phyloP scores from a whole-genome alignment of 805 yeast genomes.

The Starmerella vaccinii region DNA sequence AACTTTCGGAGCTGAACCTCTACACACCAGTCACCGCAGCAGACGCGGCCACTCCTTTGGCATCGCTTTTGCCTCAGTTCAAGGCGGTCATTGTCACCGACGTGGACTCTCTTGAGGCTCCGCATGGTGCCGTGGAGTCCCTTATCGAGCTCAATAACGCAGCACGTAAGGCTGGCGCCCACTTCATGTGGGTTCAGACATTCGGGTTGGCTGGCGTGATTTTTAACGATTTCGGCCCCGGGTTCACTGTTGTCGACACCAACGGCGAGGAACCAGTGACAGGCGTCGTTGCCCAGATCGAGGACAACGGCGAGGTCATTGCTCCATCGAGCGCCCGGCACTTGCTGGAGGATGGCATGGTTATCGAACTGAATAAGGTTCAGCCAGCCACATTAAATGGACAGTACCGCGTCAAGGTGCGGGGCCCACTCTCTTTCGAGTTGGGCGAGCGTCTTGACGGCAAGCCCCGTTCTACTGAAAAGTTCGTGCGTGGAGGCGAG shows the following conservation, averaged over 20 bases:
- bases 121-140: slow-evolving; percentile 40
- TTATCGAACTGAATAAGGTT: slow-evolving; percentile 76
- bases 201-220: slow-evolving; percentile 81
- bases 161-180: slow-evolving; percentile 63
- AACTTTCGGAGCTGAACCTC: slow-evolving; percentile 70
- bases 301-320: slow-evolving; percentile 80
- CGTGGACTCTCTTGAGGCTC: slow-evolving; percentile 37
- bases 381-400: slow-evolving; percentile 75
- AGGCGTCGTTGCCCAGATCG: slow-evolving; percentile 86
- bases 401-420: slow-evolving; percentile 60
- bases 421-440: slow-evolving; percentile 91
- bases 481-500: slow-evolving; percentile 72
- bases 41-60: slow-evolving; percentile 37
- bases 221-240: slow-evolving; percentile 82
- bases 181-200: slow-evolving; percentile 70
- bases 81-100: slow-evolving; percentile 86
- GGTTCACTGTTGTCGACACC: slow-evolving; percentile 68
- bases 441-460: slow-evolving; percentile 43
- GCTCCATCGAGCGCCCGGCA: slow-evolving; percentile 88
- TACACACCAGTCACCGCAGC: slow-evolving; percentile 79
- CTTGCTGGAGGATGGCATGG: slow-evolving; percentile 85
- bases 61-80: slow-evolving; percentile 43
- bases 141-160: slow-evolving; percentile 65
- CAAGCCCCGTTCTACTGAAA: slow-evolving; percentile 37
- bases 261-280: slow-evolving; percentile 86